Evolutionary conservation across 768 basidiomycete species (phyloP), one percentile per base, ranked within the genome.

Genomic region (Lepiota brunneoincarnata): DNA sequence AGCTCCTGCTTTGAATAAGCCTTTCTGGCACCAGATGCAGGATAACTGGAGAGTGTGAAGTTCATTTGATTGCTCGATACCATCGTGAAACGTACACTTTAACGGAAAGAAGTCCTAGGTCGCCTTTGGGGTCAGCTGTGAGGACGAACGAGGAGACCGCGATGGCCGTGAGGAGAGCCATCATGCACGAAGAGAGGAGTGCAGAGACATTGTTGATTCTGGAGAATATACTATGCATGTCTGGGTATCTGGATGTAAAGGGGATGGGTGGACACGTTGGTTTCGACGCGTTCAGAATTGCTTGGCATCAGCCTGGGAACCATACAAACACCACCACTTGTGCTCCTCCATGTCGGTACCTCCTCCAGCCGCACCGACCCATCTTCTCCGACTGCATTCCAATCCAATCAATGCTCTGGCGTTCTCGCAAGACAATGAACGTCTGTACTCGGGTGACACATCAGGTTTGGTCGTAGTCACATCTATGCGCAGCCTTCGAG

Each of bases 381-480:
- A 93, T 60, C 72, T 91, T 18, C 72, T 97, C 23, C 86, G 95
- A 10, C 73, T 79, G 2, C 95, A 98, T 64, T 72, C 77, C 0
- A 72, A 82, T 3, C 78, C 86, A 14, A 69, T 96, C 49, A 80
- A 72, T 50, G 71, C 80, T 0, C 51, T 95, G 34, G 75, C 69
- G 40, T 72, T 93, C 62, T 91, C 92, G 1, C 59, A 72, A 3
- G 82, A 89, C 64, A 91, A 93, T 63, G 82, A 89, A 58, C 75
- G 90, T 15, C 71, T 98, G 4, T 95, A 93, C 70, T 91, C 95
- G 6, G 94, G 88, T 2, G 96, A 98, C 61, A 72, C 78, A 4
- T 78, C 84, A 15, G 96, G 96, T 2, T 78, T 72, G n/a, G 83
- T 94, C 20, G 79, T 85, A 3, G 71, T 90, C 53, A 91, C 88